Evolutionary conservation across 768 basidiomycete species (phyloP).

Genomic region (Russula foetens): DNA sequence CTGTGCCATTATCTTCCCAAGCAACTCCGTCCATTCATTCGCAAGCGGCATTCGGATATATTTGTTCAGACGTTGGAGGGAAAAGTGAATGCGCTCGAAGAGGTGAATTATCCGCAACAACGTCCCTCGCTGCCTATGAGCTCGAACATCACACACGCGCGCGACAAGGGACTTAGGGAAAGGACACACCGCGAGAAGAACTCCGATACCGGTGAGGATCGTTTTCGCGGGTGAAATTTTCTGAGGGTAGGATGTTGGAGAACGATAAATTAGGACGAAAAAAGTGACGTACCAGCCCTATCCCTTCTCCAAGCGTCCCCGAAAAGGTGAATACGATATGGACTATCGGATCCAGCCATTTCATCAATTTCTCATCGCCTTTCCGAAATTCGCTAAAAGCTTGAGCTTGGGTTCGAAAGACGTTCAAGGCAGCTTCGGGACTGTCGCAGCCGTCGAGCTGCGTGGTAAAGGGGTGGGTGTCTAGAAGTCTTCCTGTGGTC

Average conservation of each 20-base stretch:
- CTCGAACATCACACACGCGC: neutral
- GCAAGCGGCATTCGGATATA: neutral
- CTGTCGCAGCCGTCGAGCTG: too few species aligned
- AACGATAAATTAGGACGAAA: neutral
- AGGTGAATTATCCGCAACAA: neutral
- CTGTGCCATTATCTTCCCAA: neutral
- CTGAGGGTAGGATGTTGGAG: neutral
- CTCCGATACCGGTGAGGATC: neutral
- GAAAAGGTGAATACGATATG: neutral
- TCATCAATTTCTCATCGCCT: neutral
- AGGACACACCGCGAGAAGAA: neutral
- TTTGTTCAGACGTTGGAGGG: neutral
- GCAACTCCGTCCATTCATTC: neutral
- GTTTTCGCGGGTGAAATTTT: neutral
- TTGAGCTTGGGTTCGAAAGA: neutral
- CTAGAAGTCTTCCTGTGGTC: too few species aligned
- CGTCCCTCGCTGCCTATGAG: neutral
- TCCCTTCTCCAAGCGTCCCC: neutral
- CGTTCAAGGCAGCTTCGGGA: too few species aligned
- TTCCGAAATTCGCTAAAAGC: neutral
- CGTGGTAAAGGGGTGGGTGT: conserved; percentile 20
- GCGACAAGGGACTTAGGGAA: neutral
- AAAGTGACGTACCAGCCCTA: neutral
- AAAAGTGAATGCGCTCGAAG: neutral
- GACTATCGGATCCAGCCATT: neutral